A percentile compares a stretch with the other conserved stretches of the same genome.
Conservation (phyloP, 2,329 filamentous ascomycete species). For the Shiraia bambusicola region DNA sequence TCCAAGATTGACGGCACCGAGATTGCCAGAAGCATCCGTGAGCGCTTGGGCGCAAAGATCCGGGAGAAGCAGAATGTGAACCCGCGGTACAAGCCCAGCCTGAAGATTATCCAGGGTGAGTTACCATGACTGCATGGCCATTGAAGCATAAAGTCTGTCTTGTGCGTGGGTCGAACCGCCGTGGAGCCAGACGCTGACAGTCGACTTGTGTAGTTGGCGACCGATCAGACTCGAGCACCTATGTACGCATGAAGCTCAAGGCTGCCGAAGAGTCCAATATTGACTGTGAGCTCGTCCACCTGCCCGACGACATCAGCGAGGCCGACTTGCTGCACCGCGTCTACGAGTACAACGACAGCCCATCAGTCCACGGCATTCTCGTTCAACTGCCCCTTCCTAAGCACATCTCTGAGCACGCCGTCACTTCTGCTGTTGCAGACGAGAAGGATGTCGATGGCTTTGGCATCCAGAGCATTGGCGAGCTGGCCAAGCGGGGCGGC, state of each 20-base stretch:
- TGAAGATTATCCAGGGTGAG: conserved; percentile 93
- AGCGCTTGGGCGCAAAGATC: conserved; percentile 78
- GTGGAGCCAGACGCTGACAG: background rate
- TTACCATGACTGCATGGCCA: conserved; percentile 2
- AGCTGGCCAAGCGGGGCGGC: conserved; percentile 93
- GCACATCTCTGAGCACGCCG: conserved; percentile 83
- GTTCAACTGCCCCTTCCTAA: conserved; percentile 90
- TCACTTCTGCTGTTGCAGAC: conserved; percentile 87
- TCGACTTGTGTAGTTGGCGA: conserved; percentile 68
- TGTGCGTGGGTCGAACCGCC: too few species aligned
- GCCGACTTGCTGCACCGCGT: conserved; percentile 83
- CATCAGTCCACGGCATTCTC: conserved; percentile 83
- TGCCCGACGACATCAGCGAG: conserved; percentile 78
- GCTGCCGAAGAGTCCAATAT: conserved; percentile 95
- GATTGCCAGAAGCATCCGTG: conserved; percentile 88
- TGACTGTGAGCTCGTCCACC: conserved; percentile 80
- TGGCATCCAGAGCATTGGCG: conserved; percentile 89
- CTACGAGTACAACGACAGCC: conserved; percentile 79
- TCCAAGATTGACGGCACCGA: conserved; percentile 93
- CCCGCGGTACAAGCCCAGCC: conserved; percentile 80
- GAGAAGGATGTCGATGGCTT: conserved; percentile 99
- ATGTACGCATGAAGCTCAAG: conserved; percentile 99
- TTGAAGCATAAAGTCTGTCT: conserved; percentile 1
- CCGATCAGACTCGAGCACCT: conserved; percentile 90
- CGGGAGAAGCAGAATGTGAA: conserved; percentile 77